Evolutionary conservation across 2,329 filamentous ascomycete species (phyloP).

Genomic region (Aspergillus sp.): DNA sequence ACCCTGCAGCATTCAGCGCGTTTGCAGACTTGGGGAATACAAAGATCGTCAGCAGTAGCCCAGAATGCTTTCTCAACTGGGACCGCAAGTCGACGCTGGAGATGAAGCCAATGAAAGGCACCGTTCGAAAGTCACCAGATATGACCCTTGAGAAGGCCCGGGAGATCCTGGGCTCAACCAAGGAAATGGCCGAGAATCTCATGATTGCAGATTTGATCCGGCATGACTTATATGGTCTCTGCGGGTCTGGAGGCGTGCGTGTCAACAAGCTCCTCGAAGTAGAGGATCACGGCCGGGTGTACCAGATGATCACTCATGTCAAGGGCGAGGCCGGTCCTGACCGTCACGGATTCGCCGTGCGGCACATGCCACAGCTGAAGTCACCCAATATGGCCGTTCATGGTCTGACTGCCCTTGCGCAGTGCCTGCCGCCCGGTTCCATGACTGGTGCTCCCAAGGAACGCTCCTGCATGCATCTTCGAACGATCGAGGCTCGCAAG

Average conservation of each 20-base stretch:
- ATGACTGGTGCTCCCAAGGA: constrained; percentile 98
- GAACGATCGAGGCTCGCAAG: constrained; percentile 54
- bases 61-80: constrained; percentile 79
- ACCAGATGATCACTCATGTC: constrained; percentile 83
- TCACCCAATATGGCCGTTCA: constrained; percentile 28
- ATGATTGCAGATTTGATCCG: constrained; percentile 98
- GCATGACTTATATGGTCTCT: constrained; percentile 82
- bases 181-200: constrained; percentile 90
- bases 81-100: constrained; percentile 39
- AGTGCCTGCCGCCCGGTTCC: constrained; percentile 75
- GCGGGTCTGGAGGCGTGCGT: constrained; percentile 61
- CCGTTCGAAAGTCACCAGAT: constrained; percentile 64
- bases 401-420: constrained; percentile 67
- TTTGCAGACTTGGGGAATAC: constrained; percentile 62
- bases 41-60: constrained; percentile 73
- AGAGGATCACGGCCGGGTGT: constrained; percentile 85
- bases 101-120: constrained; percentile 94
- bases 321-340: constrained; percentile 48
- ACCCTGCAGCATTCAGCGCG: constrained; percentile 78
- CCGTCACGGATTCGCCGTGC: constrained; percentile 23
- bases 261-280: constrained; percentile 76
- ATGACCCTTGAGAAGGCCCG: constrained; percentile 67
- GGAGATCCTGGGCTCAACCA: constrained; percentile 65
- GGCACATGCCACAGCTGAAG: constrained; percentile 21
- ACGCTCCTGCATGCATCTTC: constrained; percentile 75